Evolutionary conservation across 768 basidiomycete genomes (phyloP), one percentile per base, ranked within the genome.

Genomic region (Phaeotremella skinneri): DNA sequence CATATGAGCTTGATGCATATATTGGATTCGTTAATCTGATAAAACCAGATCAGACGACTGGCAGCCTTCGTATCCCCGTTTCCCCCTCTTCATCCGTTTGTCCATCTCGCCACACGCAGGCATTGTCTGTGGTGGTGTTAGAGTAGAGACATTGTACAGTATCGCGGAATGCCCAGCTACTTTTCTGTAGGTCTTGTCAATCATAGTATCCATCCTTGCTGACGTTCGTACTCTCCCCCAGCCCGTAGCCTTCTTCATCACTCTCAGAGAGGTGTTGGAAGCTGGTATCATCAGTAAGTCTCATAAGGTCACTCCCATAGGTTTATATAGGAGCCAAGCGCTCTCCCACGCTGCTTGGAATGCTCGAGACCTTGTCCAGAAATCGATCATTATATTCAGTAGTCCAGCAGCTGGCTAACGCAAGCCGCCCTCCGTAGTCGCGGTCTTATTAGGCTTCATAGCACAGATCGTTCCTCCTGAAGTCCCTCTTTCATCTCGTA

Each of bases 231-330:
- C n/a, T n/a, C n/a, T n/a, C n/a, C n/a, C 37, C 20, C 20, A 67
- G 66, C 66, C 66, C 13, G 66, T 61, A 13, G 66, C 66, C 14
- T 67, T 67, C 55, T 67, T 67, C 62, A 67, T 67, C 9, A 31
- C 90, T 75, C 89, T 92, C 73, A 83, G 91, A 67, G 91, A 93
- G 82, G 86, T 89, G 1, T 82, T 93, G 60, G 91, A 93, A 80
- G 87, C 89, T 5, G 85, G 85, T 37, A 86, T 94, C 79, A 89
- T 96, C 81, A 67, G 65, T 67, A 41, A 58, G 64, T 56, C 3
- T 11, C 26, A 9, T 41, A 21, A 9, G 41, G 13, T 27, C 52
- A 9, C 21, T 32, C 17, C 20, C 2, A 13, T 48, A 34, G 20
- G 25, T 11, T n/a, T n/a, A n/a, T n/a, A n/a, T n/a, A n/a, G n/a